Evolutionary conservation across 2,329 filamentous ascomycete species (phyloP), one percentile per base, ranked within the genome.

Genomic region (Sporothrix mexicana): DNA sequence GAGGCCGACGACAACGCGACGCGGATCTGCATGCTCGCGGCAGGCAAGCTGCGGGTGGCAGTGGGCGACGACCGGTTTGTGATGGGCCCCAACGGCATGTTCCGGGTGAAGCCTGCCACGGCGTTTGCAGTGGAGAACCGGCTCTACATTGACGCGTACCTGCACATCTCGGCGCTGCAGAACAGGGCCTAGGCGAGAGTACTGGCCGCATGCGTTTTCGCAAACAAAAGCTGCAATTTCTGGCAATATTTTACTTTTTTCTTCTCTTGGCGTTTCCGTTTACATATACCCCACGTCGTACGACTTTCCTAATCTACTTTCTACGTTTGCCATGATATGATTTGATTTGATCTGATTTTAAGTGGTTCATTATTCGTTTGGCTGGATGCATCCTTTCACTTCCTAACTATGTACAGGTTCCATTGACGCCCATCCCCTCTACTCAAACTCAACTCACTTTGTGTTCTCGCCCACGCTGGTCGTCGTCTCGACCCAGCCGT

Each of bases 61-160:
- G 71, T 79, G 6, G 81, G 77, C 1, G 79, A 78, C 2, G 75
- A 80, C n/a, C 77, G 80, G 4, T 83, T 86, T 55, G 74, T 77
- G 0, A 76, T 87, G 2, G 86, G 86, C 0, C 79, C 80, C 0
- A 81, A 84, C 69, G 84, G 86, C 36, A 79, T 84, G 76, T 84
- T 87, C 74, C 79, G 80, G 67, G 79, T 87, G 51, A 79, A 77
- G 25, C 80, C 83, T 0, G 82, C 83, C 0, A 78, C 77, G 69
- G 70, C 71, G 1, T 85, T 83, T 74, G 78, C 77, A 20, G 81
- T 83, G 4, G 78, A 81, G 72, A 88, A 88, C 74, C 78, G 79
- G 45, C 76, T 83, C 0, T 87, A 87, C 73, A 57, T 81, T 2
- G 83, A 86, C 72, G 81, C 83, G 0, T 79, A 82, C 20, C 73